Percentiles rank a stretch among this genome's conserved stretches.
Evolutionary conservation across 768 basidiomycete genomes (phyloP).

Genomic region (Cystoderma amianthinum): DNA sequence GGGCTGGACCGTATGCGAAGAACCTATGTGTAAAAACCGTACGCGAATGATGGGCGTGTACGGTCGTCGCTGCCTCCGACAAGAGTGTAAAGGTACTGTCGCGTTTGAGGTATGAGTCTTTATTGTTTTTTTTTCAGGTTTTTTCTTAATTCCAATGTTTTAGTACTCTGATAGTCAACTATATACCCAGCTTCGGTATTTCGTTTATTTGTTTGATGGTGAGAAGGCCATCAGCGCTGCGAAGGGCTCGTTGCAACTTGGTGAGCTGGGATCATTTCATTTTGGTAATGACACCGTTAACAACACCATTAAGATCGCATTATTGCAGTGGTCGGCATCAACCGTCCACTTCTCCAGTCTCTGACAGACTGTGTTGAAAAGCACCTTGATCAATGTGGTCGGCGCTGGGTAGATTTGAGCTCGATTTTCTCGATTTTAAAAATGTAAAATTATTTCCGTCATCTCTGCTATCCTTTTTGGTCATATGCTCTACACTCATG

Average conservation of each 20-base stretch:
- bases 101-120: slow-evolving; percentile 63
- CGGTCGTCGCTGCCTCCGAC: slow-evolving; percentile 71
- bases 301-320: slow-evolving; percentile 45
- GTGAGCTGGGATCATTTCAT: slow-evolving; percentile 18
- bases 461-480: no score
- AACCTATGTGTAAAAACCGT: slow-evolving; percentile 72
- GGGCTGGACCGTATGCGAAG: slow-evolving; percentile 84
- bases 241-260: slow-evolving; percentile 34
- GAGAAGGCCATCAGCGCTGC: slow-evolving; percentile 52
- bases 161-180: slow-evolving; percentile 82
- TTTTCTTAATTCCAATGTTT: slow-evolving; percentile 5
- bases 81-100: slow-evolving; percentile 64
- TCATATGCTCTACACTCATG: no score
- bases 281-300: background rate
- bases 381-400: slow-evolving; percentile 82
- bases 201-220: slow-evolving; percentile 67
- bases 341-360: slow-evolving; percentile 40
- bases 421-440: slow-evolving; percentile 81
- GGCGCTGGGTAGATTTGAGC: slow-evolving; percentile 83
- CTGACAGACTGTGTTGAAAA: slow-evolving; percentile 60
- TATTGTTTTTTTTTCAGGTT: background rate
- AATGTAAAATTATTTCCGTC: slow-evolving; percentile 21
- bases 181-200: slow-evolving; percentile 89
- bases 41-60: slow-evolving; percentile 96
- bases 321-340: slow-evolving; percentile 36